Evolutionary conservation across 176 grass and related monocot species (phyloP), one percentile per base, ranked within the genome.

Genomic region (Musa acuminata): DNA sequence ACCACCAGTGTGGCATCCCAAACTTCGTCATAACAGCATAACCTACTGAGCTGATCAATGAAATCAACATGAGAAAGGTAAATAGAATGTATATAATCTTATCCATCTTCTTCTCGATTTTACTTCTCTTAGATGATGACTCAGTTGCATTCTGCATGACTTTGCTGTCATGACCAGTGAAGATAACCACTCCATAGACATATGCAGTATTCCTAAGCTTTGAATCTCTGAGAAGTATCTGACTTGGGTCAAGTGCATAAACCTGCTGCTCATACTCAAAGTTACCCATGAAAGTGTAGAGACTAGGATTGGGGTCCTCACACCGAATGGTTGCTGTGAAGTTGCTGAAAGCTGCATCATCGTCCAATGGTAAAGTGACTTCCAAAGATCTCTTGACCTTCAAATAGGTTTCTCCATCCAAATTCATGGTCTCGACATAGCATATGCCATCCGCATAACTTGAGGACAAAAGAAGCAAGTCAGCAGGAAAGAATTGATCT

Each of bases 401-500:
- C 52, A 99, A 87, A 83, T 99, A 94, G 0, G 95, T 99, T 68
- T 94, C 95, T 0, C 90, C 95, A n/a, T 99, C 90, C 62, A 99
- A 87, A 79, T 94, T 99, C 95, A 99, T 99, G 3, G 95, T 99
- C 88, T 99, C 95, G 2, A 94, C 95, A 53, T 94, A 99, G 86
- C 95, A 94, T 69, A 99, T 94, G 71, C 95, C 95, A 60, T 99
- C 95, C 75, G 94, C 90, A n/a, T 99, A 99, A 78, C 90, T 99
- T 0, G 95, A 94, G 0, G 90, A 91, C 74, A 99, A 24, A 9
- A 99, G 76, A 64, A 94, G 66, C 19, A 99, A 74, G 58, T 99
- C 95, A 8, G 95, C 88, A 48, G 95, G 95, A 63, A 99, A 99
- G 84, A 94, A 99, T 53, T 94, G 84, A 72, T 99, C 95, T 78